Evolutionary conservation across 495 filamentous ascomycete genomes (phyloP).

Genomic region (Aspergillus cavernicola): DNA sequence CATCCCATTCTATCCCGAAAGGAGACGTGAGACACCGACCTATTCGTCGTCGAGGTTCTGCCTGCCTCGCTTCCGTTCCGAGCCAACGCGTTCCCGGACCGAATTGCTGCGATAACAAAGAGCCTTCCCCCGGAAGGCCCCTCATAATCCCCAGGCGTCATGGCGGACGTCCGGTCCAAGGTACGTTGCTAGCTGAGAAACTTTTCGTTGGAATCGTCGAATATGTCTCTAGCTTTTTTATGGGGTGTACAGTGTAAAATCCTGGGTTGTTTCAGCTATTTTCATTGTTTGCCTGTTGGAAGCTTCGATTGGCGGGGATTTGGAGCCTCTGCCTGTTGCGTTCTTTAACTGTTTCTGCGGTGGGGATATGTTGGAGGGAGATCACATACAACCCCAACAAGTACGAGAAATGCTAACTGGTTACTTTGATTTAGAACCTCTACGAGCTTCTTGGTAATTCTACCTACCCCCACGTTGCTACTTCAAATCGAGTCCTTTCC

Average conservation of each 20-base stretch:
- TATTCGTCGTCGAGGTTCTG: slow-evolving; percentile 29
- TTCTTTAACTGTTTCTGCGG: not conserved
- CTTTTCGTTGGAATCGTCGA: not conserved
- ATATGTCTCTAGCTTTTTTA: not conserved
- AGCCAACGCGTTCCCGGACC: slow-evolving; percentile 23
- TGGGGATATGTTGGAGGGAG: not conserved
- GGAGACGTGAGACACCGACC: slow-evolving; percentile 30
- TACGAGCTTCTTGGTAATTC: slow-evolving; percentile 84
- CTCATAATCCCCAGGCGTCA: slow-evolving; percentile 46
- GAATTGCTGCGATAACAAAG: slow-evolving; percentile 43
- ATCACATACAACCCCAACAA: not conserved
- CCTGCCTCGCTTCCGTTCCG: slow-evolving; percentile 25
- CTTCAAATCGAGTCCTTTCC: slow-evolving; percentile 2
- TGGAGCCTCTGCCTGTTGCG: not conserved
- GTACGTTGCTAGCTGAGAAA: slow-evolving; percentile 26
- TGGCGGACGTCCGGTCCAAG: slow-evolving; percentile 52
- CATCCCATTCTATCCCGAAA: slow-evolving; percentile 28
- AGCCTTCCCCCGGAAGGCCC: slow-evolving; percentile 50
- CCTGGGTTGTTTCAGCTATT: not conserved
- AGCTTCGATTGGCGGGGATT: slow-evolving; percentile 4
- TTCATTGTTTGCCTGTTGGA: not conserved
- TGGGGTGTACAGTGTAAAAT: not conserved
- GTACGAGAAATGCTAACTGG: slow-evolving; percentile 21
- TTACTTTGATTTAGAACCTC: slow-evolving; percentile 54
- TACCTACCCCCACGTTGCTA: slow-evolving; percentile 29